Evolutionary conservation across 2,329 filamentous ascomycete species (phyloP), one percentile per base, ranked within the genome.

Genomic region (Paracamarosporium sp.): DNA sequence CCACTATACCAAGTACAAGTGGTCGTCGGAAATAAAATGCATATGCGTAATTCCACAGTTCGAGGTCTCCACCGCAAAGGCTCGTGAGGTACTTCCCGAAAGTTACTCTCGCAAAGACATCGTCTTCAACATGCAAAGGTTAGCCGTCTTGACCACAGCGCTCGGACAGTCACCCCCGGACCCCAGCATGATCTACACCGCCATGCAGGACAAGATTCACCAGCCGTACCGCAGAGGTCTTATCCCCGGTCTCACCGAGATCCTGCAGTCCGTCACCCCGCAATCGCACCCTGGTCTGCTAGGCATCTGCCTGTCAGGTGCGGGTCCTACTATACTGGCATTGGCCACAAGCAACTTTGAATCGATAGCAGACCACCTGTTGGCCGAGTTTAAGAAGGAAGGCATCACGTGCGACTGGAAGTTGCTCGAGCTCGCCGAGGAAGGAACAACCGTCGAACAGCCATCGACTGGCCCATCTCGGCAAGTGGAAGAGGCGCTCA

Each of bases 201-300:
- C 93, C 45, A 99, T 99, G 95, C 95, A 98, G 80, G 95, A 99
- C 82, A 96, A 93, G 79, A 88, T 99, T 60, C 95, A 99, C 80
- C 95, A 99, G 79, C 95, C 93, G 41, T 98, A 99, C 81, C 90
- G 95, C 53, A 90, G 95, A 79, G 90, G 86, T 2, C 86, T 99
- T 61, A 96, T 99, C 66, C 95, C 95, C 1, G 95, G 94, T 0
- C 84, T 99, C 56, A 90, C 91, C 15, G 90, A 97, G 74, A 94
- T 99, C 53, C 87, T 99, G 51, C 87, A 92, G 75, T 94, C 90
- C 59, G 93, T 98, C 82, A 97, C 91, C 11, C 95, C 94, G 27
- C 86, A 87, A 71, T 90, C 90, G 5, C 92, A 97, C 74, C 88
- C 91, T 1, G 95, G 95, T 5, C 86, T 99, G 53, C 84, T 97